These are phyloP conservation scores for Gliomastix tumulicola DNA, from an alignment of 2,329 filamentous ascomycete genomes.

Conservation along the genomic window DNA sequence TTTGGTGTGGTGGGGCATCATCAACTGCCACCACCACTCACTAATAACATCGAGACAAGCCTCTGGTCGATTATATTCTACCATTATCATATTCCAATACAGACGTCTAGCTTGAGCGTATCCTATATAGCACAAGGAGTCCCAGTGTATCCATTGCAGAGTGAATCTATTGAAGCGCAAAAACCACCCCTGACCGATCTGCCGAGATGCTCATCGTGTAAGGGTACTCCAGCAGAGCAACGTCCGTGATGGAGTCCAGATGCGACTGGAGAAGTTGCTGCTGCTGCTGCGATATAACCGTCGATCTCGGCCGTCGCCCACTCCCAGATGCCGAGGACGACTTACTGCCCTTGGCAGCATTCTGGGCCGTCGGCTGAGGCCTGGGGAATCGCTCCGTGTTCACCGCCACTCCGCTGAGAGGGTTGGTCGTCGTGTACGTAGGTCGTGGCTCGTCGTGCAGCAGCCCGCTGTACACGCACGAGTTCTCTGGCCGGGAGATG, in stretches of 20 bases:
- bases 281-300: slow-evolving; percentile 82
- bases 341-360: slow-evolving; percentile 20
- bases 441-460: slow-evolving; percentile 63
- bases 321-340: slow-evolving; percentile 13
- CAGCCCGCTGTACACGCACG: slow-evolving; percentile 73
- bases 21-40: no score
- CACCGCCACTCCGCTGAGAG: slow-evolving; percentile 55
- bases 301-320: slow-evolving; percentile 58
- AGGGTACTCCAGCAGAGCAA: slow-evolving; percentile 80
- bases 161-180: slow-evolving; percentile 65
- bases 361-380: slow-evolving; percentile 20
- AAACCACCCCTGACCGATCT: slow-evolving; percentile 82
- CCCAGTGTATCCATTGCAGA: no score
- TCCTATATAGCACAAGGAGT: no score
- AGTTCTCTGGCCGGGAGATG: slow-evolving; percentile 68
- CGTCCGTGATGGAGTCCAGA: slow-evolving; percentile 79
- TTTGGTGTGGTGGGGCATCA: no score
- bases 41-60: no score
- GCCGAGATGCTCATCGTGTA: slow-evolving; percentile 91
- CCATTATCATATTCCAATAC: no score
- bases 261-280: slow-evolving; percentile 81
- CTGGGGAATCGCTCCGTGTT: slow-evolving; percentile 56
- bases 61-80: no score
- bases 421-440: slow-evolving; percentile 61
- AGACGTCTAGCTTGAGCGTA: no score